Conservation (phyloP, 2,329 filamentous ascomycete species). For the Sordariomycetes sp. region DNA sequence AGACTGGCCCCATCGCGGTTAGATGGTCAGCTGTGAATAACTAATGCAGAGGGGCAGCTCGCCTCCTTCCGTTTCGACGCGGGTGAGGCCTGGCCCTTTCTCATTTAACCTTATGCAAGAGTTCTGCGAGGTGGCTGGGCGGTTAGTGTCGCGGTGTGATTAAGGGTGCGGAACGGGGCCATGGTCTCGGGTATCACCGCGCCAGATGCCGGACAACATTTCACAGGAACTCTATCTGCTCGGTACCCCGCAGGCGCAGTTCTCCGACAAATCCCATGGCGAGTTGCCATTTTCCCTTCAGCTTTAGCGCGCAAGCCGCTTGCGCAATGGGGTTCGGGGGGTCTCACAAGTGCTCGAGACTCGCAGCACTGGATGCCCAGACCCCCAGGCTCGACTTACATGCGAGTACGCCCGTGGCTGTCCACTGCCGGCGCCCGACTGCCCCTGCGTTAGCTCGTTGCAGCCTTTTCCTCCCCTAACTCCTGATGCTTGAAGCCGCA, state of each 20-base stretch:
- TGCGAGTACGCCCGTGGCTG: no score
- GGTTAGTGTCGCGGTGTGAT: neutral
- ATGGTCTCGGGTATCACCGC: neutral
- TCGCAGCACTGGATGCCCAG: no score
- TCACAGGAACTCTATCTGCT: neutral
- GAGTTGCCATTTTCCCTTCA: no score
- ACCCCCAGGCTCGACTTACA: no score
- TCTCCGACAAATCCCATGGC: no score
- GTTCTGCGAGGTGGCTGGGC: neutral
- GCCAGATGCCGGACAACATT: neutral
- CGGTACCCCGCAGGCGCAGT: neutral
- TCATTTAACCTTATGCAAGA: neutral
- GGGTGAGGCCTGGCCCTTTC: neutral
- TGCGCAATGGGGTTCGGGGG: no score
- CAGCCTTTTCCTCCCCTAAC: no score
- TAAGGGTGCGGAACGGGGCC: neutral
- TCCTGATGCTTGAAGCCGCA: no score
- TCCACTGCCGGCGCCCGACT: no score
- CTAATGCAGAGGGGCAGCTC: neutral
- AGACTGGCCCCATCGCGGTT: neutral
- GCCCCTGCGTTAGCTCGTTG: no score
- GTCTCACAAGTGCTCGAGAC: no score
- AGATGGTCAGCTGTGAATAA: neutral
- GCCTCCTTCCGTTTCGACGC: neutral
- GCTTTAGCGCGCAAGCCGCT: no score